Percentiles rank a stretch among this genome's conserved stretches.
Evolutionary conservation across 805 yeast genomes (phyloP).

Genomic region (Grigorovia yakushimaensis): DNA sequence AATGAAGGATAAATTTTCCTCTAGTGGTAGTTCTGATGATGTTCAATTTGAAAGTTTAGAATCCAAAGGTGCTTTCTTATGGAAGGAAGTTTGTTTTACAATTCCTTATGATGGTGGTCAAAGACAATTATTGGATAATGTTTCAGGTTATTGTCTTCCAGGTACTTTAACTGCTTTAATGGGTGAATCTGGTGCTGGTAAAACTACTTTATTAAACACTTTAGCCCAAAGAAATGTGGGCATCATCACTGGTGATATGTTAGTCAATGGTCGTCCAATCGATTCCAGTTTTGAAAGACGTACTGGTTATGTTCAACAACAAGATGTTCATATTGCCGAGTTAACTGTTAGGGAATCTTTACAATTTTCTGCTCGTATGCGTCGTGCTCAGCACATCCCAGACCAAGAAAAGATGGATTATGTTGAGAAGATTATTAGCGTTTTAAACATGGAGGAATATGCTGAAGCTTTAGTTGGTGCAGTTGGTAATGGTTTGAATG

Average conservation of each 20-base stretch:
- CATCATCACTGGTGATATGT: conserved; percentile 50
- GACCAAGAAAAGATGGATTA: conserved; percentile 47
- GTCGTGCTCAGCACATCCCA: conserved; percentile 45
- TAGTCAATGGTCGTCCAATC: conserved; percentile 46
- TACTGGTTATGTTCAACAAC: conserved; percentile 67
- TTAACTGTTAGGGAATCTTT: conserved; percentile 66
- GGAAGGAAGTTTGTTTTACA: conserved; percentile 62
- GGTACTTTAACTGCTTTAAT: conserved; percentile 65
- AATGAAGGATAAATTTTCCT: conserved; percentile 10
- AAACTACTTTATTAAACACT: conserved; percentile 58
- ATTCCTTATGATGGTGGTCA: conserved; percentile 48
- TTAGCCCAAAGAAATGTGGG: conserved; percentile 60
- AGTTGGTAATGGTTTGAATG: conserved; percentile 53
- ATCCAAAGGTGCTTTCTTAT: conserved; percentile 44
- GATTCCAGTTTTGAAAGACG: conserved; percentile 45
- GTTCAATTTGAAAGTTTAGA: conserved; percentile 22
- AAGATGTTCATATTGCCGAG: conserved; percentile 53
- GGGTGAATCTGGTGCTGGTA: conserved; percentile 75
- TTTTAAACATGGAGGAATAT: conserved; percentile 52
- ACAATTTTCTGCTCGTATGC: conserved; percentile 49
- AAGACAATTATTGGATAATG: conserved; percentile 46
- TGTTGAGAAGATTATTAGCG: conserved; percentile 52
- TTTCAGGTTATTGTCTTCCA: conserved; percentile 69
- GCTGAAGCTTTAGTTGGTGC: conserved; percentile 66
- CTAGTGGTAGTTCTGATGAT: conserved; percentile 2